These are phyloP conservation scores for Penicillium sp. DNA, from an alignment of 2,329 filamentous ascomycete species.

Conservation along the genomic window DNA sequence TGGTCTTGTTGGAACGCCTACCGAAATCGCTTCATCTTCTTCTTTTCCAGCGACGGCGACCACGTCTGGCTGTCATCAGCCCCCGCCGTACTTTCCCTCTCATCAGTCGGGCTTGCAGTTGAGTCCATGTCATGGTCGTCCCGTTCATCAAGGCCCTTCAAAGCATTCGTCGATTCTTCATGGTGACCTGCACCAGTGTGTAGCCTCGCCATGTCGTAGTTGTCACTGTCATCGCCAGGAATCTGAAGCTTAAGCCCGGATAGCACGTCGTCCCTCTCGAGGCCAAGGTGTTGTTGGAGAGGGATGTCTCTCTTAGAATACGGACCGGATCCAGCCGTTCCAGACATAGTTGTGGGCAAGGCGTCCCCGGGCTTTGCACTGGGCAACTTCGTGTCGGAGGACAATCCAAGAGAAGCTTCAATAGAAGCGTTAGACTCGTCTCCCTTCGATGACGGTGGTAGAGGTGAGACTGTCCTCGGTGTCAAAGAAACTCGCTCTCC, in stretches of 20 bases:
- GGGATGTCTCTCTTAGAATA: conserved; percentile 20
- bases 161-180: conserved; percentile 10
- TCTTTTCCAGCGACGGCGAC: conserved; percentile 32
- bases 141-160: conserved; percentile 11
- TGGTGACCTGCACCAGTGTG: conserved; percentile 13
- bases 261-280: conserved; percentile 17
- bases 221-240: conserved; percentile 19
- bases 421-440: conserved; percentile 16
- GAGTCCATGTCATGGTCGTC: conserved; percentile 20
- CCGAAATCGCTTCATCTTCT: conserved; percentile 44
- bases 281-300: too few relatives aligned
- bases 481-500: conserved; percentile 22
- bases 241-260: conserved; percentile 27
- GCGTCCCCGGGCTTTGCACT: conserved; percentile 29
- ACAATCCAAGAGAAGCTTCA: conserved; percentile 1
- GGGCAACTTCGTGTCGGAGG: conserved; percentile 25
- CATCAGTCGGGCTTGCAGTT: conserved; percentile 27
- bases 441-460: conserved; percentile 21
- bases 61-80: conserved; percentile 26
- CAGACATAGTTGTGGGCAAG: conserved; percentile 17
- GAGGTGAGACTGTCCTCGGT: conserved; percentile 19
- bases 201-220: conserved; percentile 14
- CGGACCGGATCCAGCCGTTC: conserved; percentile 10
- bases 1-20: conserved; percentile 16
- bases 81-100: conserved; percentile 23